A percentile compares a stretch with the other conserved stretches of the same genome.
Conservation (phyloP, 2,329 filamentous ascomycete species). For the Amylocarpus encephaloides region DNA sequence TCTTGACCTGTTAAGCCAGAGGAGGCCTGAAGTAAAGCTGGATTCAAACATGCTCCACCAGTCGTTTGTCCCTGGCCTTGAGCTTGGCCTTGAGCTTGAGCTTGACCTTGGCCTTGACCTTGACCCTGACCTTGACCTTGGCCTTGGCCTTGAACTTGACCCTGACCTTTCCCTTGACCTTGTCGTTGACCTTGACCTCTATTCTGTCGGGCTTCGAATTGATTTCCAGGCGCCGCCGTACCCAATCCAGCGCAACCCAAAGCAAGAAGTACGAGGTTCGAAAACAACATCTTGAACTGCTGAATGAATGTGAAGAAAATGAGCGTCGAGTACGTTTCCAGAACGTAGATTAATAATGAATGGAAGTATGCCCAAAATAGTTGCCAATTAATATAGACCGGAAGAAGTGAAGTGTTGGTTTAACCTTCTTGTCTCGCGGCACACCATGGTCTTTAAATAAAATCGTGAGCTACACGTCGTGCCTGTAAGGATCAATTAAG, state of each 20-base stretch:
- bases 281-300: conserved; percentile 3
- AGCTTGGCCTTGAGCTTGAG: not conserved
- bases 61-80: not conserved
- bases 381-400: conserved; percentile 1
- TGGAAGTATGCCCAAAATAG: not conserved
- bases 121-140: not conserved
- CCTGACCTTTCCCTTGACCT: not conserved
- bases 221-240: not conserved
- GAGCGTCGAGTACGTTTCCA: not conserved
- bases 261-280: not conserved
- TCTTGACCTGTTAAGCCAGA: conserved; percentile 9
- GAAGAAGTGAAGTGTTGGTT: not conserved
- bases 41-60: conserved; percentile 33
- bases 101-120: not conserved
- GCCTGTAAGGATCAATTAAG: not conserved
- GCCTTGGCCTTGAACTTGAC: not conserved
- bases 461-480: not conserved
- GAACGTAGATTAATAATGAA: not conserved
- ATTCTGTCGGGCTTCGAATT: not conserved
- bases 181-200: not conserved
- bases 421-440: conserved; percentile 1
- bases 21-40: conserved; percentile 21
- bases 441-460: not conserved
- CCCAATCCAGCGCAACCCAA: not conserved
- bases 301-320: not conserved